Evolutionary conservation across 371 early-diverging fungal genomes (phyloP).

Genomic region (Syncephalastrum racemosum): DNA sequence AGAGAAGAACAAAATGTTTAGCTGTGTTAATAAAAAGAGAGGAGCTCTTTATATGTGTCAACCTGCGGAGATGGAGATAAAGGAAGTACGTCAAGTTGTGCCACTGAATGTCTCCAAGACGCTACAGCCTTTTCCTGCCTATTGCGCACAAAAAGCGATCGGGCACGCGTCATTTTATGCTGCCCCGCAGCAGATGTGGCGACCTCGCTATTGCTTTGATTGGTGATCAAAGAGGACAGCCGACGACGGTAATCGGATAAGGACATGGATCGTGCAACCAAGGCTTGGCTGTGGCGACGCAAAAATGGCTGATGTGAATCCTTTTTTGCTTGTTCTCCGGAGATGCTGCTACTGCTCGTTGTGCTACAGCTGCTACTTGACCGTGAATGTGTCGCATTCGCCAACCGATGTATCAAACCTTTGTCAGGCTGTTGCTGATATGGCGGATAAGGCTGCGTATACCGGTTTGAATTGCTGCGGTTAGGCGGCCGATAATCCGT

Average conservation of each 20-base stretch:
- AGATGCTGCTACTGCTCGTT: no score
- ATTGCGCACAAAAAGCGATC: slow-evolving; percentile 9
- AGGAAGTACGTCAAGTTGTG: slow-evolving; percentile 8
- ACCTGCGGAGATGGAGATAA: background rate
- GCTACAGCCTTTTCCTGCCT: slow-evolving; percentile 13
- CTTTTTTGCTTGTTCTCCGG: no score
- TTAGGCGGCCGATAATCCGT: no score
- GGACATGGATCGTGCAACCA: slow-evolving; percentile 6
- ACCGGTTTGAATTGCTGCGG: no score
- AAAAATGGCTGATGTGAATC: no score
- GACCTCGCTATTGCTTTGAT: slow-evolving; percentile 6
- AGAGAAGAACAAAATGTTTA: background rate
- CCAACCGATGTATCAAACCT: no score
- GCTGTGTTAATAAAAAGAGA: background rate
- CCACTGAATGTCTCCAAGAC: slow-evolving; percentile 13
- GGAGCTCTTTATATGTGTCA: background rate
- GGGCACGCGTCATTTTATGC: slow-evolving; percentile 8
- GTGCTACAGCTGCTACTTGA: no score
- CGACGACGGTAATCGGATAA: slow-evolving; percentile 12
- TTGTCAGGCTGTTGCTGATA: no score
- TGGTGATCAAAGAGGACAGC: slow-evolving; percentile 5
- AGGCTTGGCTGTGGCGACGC: no score
- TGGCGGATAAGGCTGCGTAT: no score
- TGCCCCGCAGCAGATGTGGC: background rate
- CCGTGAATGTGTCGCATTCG: no score